Evolutionary conservation across 179 eudicot genomes (phyloP).

Genomic region (Beta macrorhiza): DNA sequence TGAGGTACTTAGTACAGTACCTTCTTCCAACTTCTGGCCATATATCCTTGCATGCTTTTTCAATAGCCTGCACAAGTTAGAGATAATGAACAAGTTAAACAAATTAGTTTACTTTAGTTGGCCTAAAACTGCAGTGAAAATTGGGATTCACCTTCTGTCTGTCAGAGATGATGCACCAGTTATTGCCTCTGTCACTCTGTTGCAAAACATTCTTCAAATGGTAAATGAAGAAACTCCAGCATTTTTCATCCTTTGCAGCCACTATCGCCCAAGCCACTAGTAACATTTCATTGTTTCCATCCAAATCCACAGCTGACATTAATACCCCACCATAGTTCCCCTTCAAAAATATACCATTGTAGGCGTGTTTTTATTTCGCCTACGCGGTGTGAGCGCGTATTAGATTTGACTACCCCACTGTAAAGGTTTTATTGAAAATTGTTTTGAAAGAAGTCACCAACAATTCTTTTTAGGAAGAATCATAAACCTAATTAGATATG

Average conservation of each 20-base stretch:
- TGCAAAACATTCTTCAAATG: neutral
- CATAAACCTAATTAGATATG: no score
- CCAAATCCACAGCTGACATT: neutral
- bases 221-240: neutral
- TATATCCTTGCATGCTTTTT: neutral
- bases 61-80: neutral
- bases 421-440: no score
- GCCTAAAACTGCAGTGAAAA: neutral
- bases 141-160: neutral
- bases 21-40: neutral
- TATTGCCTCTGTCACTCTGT: neutral
- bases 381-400: no score
- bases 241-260: neutral
- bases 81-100: no score
- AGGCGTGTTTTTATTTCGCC: no score
- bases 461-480: no score
- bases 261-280: neutral
- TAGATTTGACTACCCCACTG: no score
- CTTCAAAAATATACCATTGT: neutral
- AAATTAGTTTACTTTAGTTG: no score
- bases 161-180: neutral
- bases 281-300: conserved; percentile 16
- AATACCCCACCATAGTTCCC: conserved; percentile 12
- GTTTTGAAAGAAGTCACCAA: no score
- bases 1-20: neutral